Conservation (phyloP, 768 basidiomycete species). For the Rhodosporidiobolus sp. region DNA sequence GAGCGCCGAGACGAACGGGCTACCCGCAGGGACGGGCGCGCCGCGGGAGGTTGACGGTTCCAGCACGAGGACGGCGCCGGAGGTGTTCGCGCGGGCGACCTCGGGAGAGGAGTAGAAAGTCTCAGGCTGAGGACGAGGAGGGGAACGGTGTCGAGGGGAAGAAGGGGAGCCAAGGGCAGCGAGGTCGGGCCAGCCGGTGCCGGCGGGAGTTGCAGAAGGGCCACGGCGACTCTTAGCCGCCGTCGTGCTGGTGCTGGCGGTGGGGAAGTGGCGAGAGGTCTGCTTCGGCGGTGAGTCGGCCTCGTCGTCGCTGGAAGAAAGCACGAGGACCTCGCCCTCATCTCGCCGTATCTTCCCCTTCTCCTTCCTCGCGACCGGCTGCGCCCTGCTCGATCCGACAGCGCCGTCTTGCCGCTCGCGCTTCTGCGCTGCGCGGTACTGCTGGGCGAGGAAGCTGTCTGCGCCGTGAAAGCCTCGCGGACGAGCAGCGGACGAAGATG, state of each 20-base stretch:
- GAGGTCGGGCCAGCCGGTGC: not conserved
- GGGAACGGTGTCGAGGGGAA: not conserved
- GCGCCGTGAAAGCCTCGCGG: not conserved
- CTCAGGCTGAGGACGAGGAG: not conserved
- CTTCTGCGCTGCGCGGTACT: not conserved
- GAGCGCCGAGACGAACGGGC: slow-evolving; percentile 21
- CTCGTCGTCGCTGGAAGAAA: not conserved
- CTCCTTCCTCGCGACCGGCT: not conserved
- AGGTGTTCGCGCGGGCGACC: not conserved
- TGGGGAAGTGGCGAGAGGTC: not conserved
- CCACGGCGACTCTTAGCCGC: not conserved
- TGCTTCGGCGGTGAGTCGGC: not conserved
- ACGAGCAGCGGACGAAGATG: not conserved
- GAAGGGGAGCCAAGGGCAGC: not conserved
- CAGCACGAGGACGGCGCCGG: not conserved
- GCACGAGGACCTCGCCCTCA: not conserved
- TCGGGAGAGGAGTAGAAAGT: not conserved
- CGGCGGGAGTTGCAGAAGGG: not conserved
- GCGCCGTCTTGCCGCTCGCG: not conserved
- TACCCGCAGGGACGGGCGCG: not conserved
- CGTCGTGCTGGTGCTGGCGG: not conserved
- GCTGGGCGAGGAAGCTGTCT: not conserved
- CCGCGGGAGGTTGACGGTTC: not conserved
- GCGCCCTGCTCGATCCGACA: not conserved
- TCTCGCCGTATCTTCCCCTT: too few relatives aligned